Conservation (phyloP, 139 green algal genomes). For the Tetraselmis chui region DNA sequence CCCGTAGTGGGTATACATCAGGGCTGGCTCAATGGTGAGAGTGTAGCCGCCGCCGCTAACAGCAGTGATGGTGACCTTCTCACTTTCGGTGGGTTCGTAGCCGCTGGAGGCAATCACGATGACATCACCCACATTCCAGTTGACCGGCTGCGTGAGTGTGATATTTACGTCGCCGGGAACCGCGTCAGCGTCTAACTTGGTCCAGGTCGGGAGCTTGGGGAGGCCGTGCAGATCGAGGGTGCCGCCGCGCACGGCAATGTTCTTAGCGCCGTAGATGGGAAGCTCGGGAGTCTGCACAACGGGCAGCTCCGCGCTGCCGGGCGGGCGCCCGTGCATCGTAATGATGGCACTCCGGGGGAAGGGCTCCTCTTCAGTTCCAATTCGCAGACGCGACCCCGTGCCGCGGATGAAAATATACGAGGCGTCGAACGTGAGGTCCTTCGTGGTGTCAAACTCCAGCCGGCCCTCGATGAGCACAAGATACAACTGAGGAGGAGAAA, state of each 20-base stretch:
- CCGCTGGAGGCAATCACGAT: constrained; percentile 49
- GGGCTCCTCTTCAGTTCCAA: constrained; percentile 19
- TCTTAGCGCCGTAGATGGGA: constrained; percentile 59
- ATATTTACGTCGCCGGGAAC: constrained; percentile 28
- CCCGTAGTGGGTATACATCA: constrained; percentile 44
- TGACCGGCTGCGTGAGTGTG: constrained; percentile 26
- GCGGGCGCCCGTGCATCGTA: constrained; percentile 47
- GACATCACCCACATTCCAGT: constrained; percentile 35
- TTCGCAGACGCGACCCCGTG: constrained; percentile 1
- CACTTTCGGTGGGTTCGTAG: constrained; percentile 33
- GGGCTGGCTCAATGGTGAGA: constrained; percentile 9
- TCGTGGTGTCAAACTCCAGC: constrained; percentile 39
- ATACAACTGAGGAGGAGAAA: constrained; percentile 37
- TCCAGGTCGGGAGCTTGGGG: constrained; percentile 52
- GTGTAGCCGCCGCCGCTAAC: constrained; percentile 9
- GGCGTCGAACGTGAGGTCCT: constrained; percentile 22
- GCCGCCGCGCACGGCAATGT: constrained; percentile 45
- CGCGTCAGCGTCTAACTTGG: constrained; percentile 34
- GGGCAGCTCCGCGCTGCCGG: constrained; percentile 31
- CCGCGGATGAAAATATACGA: constrained; percentile 26
- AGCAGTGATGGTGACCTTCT: constrained; percentile 24
- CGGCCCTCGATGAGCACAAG: constrained; percentile 41
- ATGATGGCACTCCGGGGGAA: constrained; percentile 36
- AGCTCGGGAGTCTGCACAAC: not conserved
- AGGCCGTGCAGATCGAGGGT: constrained; percentile 41